Percentiles rank a stretch among this genome's conserved stretches.
Conservation (phyloP, 2,329 filamentous ascomycete species). For the Penicillium vulpinum region DNA sequence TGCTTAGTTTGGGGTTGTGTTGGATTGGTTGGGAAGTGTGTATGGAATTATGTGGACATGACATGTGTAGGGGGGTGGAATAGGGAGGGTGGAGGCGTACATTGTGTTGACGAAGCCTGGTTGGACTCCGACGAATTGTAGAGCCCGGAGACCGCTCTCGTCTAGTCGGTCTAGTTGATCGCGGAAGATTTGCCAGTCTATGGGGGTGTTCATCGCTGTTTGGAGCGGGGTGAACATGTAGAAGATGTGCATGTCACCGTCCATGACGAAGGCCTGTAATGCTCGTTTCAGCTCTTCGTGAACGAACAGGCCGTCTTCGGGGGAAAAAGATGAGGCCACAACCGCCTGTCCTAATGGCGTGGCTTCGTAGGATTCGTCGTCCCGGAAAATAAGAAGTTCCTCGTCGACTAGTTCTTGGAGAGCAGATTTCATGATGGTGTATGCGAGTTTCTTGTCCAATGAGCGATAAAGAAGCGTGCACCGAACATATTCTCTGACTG, state of each 20-base stretch:
- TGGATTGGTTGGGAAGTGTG: background rate
- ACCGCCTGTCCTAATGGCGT: conserved; percentile 69
- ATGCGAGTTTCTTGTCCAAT: conserved; percentile 52
- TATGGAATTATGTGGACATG: background rate
- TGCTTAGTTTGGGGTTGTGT: conserved; percentile 7
- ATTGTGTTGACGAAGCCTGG: conserved; percentile 67
- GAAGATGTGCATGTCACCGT: conserved; percentile 76
- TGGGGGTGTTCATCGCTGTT: conserved; percentile 43
- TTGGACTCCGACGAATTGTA: conserved; percentile 68
- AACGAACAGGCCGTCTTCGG: conserved; percentile 73
- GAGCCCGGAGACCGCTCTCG: conserved; percentile 68
- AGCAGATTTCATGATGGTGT: conserved; percentile 58
- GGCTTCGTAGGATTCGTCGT: conserved; percentile 56
- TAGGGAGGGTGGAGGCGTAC: conserved; percentile 39
- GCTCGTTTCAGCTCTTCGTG: conserved; percentile 67
- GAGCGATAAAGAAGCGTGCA: conserved; percentile 67
- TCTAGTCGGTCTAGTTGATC: conserved; percentile 70
- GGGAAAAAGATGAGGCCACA: conserved; percentile 70
- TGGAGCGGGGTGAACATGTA: conserved; percentile 77
- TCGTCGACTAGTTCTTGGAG: conserved; percentile 58
- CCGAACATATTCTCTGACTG: conserved; percentile 66
- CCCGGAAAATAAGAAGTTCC: conserved; percentile 56
- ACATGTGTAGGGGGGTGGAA: background rate
- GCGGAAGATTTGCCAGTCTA: conserved; percentile 73
- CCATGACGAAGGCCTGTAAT: conserved; percentile 73